Percentiles rank a stretch among this genome's conserved stretches.
Evolutionary conservation across 1,284 basidiomycete species (phyloP).

Genomic region (Puccinia polysora): DNA sequence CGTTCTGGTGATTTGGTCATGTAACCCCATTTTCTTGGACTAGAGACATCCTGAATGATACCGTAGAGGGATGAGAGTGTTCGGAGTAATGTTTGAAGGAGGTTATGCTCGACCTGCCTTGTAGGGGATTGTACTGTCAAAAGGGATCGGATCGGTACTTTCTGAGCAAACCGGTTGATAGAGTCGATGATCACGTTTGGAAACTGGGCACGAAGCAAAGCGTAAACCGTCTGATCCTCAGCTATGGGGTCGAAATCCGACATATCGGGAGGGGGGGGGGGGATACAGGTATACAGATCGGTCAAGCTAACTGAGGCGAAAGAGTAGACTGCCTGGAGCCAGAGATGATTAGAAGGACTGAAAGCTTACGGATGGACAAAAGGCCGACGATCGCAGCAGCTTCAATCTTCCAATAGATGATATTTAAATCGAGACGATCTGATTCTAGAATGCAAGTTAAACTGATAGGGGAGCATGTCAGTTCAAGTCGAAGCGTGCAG

Average conservation of each 20-base stretch:
- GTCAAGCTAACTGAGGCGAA: neutral
- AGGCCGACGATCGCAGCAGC: conserved; percentile 40
- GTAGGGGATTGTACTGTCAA: neutral
- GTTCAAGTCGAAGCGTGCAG: too few species aligned
- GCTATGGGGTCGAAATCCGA: conserved; percentile 20
- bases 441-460: conserved; percentile 34
- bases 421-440: neutral
- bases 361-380: conserved; percentile 29
- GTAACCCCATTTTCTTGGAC: conserved; percentile 39
- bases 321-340: too few species aligned
- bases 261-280: neutral
- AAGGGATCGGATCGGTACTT: conserved; percentile 27
- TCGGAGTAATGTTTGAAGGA: conserved; percentile 34
- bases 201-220: conserved; percentile 11
- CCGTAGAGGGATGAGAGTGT: conserved; percentile 37
- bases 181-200: conserved; percentile 25
- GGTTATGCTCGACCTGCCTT: conserved; percentile 20
- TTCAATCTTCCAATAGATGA: conserved; percentile 33
- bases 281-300: neutral
- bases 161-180: conserved; percentile 18
- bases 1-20: conserved; percentile 44
- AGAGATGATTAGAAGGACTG: too few species aligned
- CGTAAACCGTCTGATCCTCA: conserved; percentile 38
- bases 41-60: conserved; percentile 39
- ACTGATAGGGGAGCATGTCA: conserved; percentile 4